Evolutionary conservation across 495 filamentous ascomycete species (phyloP).

Genomic region (Penicillium ucsense): DNA sequence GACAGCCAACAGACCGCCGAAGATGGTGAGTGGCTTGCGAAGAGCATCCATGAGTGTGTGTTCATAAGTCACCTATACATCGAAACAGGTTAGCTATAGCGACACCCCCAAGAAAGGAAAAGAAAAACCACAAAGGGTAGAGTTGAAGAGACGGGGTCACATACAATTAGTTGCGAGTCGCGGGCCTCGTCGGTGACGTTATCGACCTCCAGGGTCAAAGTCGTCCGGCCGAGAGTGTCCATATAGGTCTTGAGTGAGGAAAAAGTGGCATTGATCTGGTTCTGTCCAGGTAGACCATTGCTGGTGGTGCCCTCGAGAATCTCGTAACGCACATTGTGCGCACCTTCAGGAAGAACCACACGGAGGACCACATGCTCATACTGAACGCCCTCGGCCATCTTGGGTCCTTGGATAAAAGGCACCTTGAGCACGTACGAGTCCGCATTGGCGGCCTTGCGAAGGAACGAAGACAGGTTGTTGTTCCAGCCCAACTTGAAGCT

Average conservation of each 20-base stretch:
- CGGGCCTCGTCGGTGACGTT: constrained; percentile 85
- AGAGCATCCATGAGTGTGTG: constrained; percentile 65
- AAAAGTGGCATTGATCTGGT: constrained; percentile 38
- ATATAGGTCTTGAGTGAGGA: constrained; percentile 75
- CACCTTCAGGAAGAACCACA: constrained; percentile 83
- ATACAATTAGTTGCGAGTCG: constrained; percentile 65
- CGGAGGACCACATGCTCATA: constrained; percentile 75
- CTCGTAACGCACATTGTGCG: constrained; percentile 58
- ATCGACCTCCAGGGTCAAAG: constrained; percentile 67
- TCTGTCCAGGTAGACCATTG: constrained; percentile 28
- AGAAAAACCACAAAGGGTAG: no score
- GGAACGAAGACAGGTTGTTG: constrained; percentile 63
- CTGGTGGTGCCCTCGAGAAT: constrained; percentile 24
- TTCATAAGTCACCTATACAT: constrained; percentile 61
- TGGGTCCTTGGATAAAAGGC: constrained; percentile 92
- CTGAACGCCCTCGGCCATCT: constrained; percentile 69
- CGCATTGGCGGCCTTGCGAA: constrained; percentile 49
- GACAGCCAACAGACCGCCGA: constrained; percentile 59
- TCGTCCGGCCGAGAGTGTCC: constrained; percentile 84
- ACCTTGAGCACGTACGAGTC: constrained; percentile 80
- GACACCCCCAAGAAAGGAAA: no score
- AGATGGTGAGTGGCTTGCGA: constrained; percentile 79
- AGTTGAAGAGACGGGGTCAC: constrained; percentile 6
- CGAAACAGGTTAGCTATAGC: constrained; percentile 1
- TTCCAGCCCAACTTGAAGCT: constrained; percentile 95